Conservation (phyloP, 306 rosid species). For the Abrus pulchellus region DNA sequence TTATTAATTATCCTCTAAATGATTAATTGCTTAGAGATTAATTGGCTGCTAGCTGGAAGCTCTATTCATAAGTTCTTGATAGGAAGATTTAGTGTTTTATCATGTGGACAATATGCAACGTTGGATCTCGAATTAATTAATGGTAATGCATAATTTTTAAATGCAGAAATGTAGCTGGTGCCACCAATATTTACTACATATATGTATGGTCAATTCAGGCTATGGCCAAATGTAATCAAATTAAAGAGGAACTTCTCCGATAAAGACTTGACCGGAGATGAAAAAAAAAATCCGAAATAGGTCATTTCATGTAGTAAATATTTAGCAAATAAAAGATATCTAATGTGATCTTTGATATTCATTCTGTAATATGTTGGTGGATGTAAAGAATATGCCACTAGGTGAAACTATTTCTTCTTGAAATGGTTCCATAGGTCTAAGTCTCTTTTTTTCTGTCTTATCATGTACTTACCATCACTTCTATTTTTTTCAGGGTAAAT, state of each 20-base stretch:
- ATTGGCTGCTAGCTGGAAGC: conserved; percentile 36
- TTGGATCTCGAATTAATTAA: conserved; percentile 21
- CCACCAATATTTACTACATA: background rate
- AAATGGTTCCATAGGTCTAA: background rate
- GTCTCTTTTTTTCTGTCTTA: background rate
- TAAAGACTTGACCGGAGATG: background rate
- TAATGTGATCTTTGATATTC: background rate
- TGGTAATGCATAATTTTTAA: background rate
- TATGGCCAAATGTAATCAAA: background rate
- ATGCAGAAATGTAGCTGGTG: conserved; percentile 36
- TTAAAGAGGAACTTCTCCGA: background rate
- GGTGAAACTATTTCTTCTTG: background rate
- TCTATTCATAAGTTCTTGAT: conserved; percentile 6
- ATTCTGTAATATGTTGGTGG: background rate
- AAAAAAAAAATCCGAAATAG: background rate
- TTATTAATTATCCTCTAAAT: conserved; percentile 36
- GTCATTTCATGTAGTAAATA: background rate
- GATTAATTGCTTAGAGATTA: conserved; percentile 24
- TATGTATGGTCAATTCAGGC: conserved; percentile 7
- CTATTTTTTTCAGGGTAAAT: background rate
- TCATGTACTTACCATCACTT: background rate
- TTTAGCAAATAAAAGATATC: background rate
- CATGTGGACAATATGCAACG: conserved; percentile 14
- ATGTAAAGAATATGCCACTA: background rate
- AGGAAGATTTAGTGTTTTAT: background rate